A percentile compares a stretch with the other conserved stretches of the same genome.
These are phyloP conservation scores for Saccharomyces hybrid DNA, from an alignment of 1,139 yeast genomes.

Conservation along the genomic window DNA sequence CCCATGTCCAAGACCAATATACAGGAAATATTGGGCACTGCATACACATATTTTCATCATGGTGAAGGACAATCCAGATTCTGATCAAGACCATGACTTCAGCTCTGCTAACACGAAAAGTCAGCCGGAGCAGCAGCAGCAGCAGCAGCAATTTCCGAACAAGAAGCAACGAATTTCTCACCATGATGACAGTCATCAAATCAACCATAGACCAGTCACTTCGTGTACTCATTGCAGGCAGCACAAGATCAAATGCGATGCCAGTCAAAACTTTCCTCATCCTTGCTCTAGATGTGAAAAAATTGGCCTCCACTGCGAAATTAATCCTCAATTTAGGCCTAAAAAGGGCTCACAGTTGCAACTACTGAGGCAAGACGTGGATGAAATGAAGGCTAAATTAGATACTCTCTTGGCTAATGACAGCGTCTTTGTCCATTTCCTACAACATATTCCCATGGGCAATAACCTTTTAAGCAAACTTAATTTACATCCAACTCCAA, in stretches of 20 bases:
- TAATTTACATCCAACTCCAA: background rate
- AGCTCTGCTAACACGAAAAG: background rate
- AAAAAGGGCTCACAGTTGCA: slow-evolving; percentile 89
- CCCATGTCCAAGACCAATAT: background rate
- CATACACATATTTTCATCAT: background rate
- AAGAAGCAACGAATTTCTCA: background rate
- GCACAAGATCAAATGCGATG: slow-evolving; percentile 90
- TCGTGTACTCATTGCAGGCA: slow-evolving; percentile 93
- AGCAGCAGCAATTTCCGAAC: background rate
- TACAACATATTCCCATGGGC: slow-evolving; percentile 7
- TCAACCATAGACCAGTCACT: slow-evolving; percentile 76
- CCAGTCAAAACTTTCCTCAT: slow-evolving; percentile 71
- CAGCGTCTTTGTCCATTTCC: slow-evolving; percentile 47
- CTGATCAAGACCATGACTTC: background rate
- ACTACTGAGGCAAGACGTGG: slow-evolving; percentile 74
- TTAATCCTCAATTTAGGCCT: slow-evolving; percentile 87
- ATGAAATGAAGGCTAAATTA: slow-evolving; percentile 68
- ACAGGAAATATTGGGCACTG: background rate
- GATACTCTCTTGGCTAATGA: slow-evolving; percentile 69
- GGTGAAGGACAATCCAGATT: background rate
- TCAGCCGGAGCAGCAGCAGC: background rate
- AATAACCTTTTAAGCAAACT: slow-evolving; percentile 5
- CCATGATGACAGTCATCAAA: slow-evolving; percentile 10
- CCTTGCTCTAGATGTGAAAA: slow-evolving; percentile 80
- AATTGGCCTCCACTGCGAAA: slow-evolving; percentile 75